Base-by-base conservation (phyloP, 2,329 filamentous ascomycete species). In the Ceratocystis huliohia region DNA sequence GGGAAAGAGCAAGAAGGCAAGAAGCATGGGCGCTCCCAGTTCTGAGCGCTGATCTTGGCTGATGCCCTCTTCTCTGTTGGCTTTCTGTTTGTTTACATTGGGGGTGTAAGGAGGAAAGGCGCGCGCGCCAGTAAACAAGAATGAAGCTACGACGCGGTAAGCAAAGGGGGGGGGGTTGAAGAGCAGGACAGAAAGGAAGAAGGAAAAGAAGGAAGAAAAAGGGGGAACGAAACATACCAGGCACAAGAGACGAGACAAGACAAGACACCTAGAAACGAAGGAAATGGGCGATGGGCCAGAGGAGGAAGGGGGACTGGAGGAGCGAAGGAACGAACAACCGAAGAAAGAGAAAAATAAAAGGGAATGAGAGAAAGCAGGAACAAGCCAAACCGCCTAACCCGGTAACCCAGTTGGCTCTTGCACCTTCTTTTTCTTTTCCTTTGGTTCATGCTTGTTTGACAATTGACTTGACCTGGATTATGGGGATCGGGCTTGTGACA, bases 371-470 rank as follows among this genome's bases (percentile, higher is more conserved):
- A 50, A 63, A 50, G 20, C 46, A 46, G 25, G 48, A 48, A 25
- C n/a, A 13, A 25, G 37, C 7, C 61, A 45, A 48, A 20, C 41
- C 22, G 10, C 41, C 20, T 13, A 6, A 4, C 22, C 13, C 25
- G 10, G 33, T 61, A 41, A 17, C 20, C 17, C 1, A 17, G 37
- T 45, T 44, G 17, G 17, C 44, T 62, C 41, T 62, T 62, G 5
- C 59, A 41, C 25, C 46, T 53, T 61, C n/a, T 61, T 57, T 20
- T 15, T 65, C 28, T 46, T 28, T 37, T 65, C n/a, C 15, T 44
- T n/a, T 59, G 10, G 13, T 63, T 63, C 45, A 48, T 41, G 22
- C 48, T 53, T 22, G 46, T 22, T 41, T 41, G 37, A 41, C 37
- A 41, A 41, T 41, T 41, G 37, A 41, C 10, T 41, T 41, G 37